Evolutionary conservation across 75 land plant species (phyloP).

Genomic region (Azolla pinnata): DNA sequence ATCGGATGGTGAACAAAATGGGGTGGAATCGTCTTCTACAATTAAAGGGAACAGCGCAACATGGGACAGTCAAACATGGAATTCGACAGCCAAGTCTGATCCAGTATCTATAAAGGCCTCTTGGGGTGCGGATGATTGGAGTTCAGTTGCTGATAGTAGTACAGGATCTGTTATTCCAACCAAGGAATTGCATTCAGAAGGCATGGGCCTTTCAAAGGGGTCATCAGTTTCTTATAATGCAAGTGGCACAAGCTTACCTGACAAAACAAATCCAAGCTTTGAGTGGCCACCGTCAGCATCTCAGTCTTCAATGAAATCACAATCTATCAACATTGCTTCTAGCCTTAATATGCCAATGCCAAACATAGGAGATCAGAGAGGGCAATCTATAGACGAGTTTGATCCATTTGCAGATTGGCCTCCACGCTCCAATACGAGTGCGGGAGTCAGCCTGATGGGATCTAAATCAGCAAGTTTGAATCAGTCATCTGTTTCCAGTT

Average conservation of each 20-base stretch:
- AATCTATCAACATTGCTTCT: no score
- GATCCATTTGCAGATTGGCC: conserved; percentile 99
- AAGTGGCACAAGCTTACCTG: no score
- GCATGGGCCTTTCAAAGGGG: no score
- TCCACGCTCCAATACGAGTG: conserved; percentile 37
- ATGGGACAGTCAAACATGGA: no score
- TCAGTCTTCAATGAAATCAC: neutral
- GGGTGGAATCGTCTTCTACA: neutral
- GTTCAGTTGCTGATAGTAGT: conserved; percentile 24
- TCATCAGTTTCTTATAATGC: no score
- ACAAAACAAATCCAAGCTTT: conserved; percentile 23
- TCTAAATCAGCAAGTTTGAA: conserved; percentile 1
- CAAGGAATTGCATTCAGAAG: no score
- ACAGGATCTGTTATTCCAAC: conserved; percentile 6
- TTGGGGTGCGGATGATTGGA: conserved; percentile 94
- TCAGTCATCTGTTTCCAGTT: conserved; percentile 1
- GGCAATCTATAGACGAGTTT: conserved; percentile 50
- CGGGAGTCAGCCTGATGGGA: neutral
- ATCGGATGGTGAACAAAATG: no score
- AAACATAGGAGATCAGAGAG: no score
- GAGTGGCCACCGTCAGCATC: conserved; percentile 67
- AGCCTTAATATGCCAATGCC: no score
- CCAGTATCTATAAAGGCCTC: conserved; percentile 25
- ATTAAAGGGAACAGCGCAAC: neutral
- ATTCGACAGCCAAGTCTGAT: no score